These are phyloP conservation scores for Fusarium anguioides DNA, from an alignment of 2,329 filamentous ascomycete species.

Conservation along the genomic window DNA sequence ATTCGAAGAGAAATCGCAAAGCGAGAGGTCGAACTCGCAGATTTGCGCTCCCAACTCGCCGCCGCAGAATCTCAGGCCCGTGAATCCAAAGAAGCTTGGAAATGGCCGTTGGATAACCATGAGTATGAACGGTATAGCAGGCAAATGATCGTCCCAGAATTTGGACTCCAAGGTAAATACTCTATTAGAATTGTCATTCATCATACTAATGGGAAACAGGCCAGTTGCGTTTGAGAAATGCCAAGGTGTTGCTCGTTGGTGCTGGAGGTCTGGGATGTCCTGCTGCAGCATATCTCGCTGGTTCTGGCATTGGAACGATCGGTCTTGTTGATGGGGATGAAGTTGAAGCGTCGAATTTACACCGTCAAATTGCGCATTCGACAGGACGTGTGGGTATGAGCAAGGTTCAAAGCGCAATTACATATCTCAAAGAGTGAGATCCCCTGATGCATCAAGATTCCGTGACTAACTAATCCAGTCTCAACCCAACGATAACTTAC, in stretches of 20 bases:
- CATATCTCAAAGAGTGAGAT: conserved; percentile 65
- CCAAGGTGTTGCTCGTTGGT: conserved; percentile 83
- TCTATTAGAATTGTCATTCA: rapidly evolving
- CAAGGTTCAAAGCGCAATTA: conserved; percentile 83
- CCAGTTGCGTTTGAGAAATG: conserved; percentile 76
- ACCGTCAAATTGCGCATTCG: conserved; percentile 88
- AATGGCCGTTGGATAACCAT: conserved; percentile 75
- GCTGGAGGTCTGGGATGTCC: conserved; percentile 92
- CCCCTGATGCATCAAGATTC: background rate
- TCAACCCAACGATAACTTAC: conserved; percentile 80
- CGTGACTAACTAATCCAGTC: conserved; percentile 53
- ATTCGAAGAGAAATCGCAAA: conserved; percentile 61
- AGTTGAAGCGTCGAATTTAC: conserved; percentile 91
- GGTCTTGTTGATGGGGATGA: conserved; percentile 88
- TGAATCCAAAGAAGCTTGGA: conserved; percentile 48
- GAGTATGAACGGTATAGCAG: conserved; percentile 91
- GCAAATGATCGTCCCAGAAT: conserved; percentile 86
- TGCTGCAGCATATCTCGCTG: conserved; percentile 90
- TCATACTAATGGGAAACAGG: conserved; percentile 58
- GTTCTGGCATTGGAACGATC: conserved; percentile 84
- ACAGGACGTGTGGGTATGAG: conserved; percentile 75
- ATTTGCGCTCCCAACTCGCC: conserved; percentile 58
- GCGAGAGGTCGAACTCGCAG: conserved; percentile 60
- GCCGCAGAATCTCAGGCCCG: conserved; percentile 50
- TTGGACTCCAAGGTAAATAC: conserved; percentile 76